A percentile compares a stretch with the other conserved stretches of the same genome.
Conservation (phyloP, 2,329 filamentous ascomycete genomes). For the Thielaviopsis cerberus region DNA sequence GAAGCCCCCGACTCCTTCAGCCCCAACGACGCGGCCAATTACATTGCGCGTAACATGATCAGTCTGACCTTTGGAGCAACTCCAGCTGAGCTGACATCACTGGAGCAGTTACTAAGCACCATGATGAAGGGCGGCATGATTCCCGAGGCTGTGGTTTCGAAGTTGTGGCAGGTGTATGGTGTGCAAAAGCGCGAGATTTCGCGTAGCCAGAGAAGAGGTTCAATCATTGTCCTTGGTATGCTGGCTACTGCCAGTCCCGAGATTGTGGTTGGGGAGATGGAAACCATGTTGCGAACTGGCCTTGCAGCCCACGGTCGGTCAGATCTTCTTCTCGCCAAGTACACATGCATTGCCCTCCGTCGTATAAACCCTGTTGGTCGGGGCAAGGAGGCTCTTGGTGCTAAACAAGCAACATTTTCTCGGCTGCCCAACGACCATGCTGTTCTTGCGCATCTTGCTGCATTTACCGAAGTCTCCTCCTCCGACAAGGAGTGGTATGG, state of each 20-base stretch:
- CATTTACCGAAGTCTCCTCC: conserved; percentile 68
- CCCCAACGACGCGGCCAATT: conserved; percentile 80
- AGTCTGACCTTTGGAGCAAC: conserved; percentile 92
- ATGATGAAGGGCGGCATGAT: conserved; percentile 94
- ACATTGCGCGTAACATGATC: conserved; percentile 96
- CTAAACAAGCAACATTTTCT: conserved; percentile 47
- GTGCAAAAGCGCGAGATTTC: conserved; percentile 89
- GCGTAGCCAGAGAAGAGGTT: conserved; percentile 69
- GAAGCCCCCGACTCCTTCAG: conserved; percentile 80
- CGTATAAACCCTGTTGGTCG: conserved; percentile 76
- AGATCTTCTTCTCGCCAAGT: conserved; percentile 81
- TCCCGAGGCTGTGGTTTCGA: conserved; percentile 67
- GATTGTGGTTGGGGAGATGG: conserved; percentile 86
- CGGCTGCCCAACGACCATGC: conserved; percentile 85
- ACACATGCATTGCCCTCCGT: conserved; percentile 80
- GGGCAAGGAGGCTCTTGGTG: conserved; percentile 40
- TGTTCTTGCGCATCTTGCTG: conserved; percentile 60
- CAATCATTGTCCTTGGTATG: conserved; percentile 96
- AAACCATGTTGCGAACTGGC: conserved; percentile 80
- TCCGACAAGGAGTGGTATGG: conserved; percentile 94
- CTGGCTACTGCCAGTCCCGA: conserved; percentile 80
- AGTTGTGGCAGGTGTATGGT: conserved; percentile 94
- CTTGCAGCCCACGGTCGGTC: conserved; percentile 61
- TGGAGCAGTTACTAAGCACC: conserved; percentile 84
- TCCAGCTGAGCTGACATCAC: conserved; percentile 79